Percentiles rank a stretch among this genome's conserved stretches.
Evolutionary conservation across 208 protist genomes (phyloP).

Genomic region (Eutreptiella sp.): DNA sequence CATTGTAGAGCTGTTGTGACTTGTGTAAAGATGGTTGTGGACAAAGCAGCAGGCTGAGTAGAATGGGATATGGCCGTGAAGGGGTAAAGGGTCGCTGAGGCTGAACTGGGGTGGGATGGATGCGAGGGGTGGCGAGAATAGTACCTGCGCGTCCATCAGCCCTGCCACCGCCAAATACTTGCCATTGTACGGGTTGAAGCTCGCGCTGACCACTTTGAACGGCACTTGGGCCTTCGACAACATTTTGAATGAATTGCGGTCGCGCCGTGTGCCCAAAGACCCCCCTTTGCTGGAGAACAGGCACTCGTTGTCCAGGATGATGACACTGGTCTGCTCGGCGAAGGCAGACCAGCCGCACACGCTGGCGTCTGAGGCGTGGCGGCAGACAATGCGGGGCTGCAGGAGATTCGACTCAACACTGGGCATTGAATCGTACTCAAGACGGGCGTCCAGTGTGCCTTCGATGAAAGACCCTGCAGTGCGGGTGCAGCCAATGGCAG

Average conservation of each 20-base stretch:
- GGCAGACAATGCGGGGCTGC: neutral
- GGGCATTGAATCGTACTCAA: slow-evolving; percentile 23
- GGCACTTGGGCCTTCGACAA: neutral
- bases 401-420: slow-evolving; percentile 15
- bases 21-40: no score
- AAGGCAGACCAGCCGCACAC: slow-evolving; percentile 14
- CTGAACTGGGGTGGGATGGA: no score
- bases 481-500: no score
- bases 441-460: neutral
- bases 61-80: no score
- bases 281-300: neutral
- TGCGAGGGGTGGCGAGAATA: no score
- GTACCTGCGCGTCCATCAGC: no score
- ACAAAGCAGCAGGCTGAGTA: no score
- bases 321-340: neutral
- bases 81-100: no score
- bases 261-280: neutral
- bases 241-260: slow-evolving; percentile 5
- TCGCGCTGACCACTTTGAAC: slow-evolving; percentile 8
- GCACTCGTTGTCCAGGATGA: slow-evolving; percentile 9
- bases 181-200: slow-evolving; percentile 6
- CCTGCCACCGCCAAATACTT: slow-evolving; percentile 17
- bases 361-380: slow-evolving; percentile 2
- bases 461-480: no score
- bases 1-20: no score